Base-by-base conservation (phyloP, 1,284 basidiomycete species). In the Chiua sp. region DNA sequence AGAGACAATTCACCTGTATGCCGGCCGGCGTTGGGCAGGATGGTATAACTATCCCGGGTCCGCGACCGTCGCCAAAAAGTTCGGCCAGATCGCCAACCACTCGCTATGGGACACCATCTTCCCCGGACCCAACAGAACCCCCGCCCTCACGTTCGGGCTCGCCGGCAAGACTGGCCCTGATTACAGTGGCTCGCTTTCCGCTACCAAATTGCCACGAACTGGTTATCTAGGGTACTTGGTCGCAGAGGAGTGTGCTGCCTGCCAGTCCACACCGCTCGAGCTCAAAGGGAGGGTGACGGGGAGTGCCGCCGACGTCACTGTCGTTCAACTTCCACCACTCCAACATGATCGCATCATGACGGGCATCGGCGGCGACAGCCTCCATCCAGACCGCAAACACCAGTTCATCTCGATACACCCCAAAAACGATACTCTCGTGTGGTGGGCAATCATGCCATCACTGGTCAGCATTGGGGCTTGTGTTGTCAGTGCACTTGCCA, bases 41-140 rank as follows among this genome's bases (percentile, higher is more conserved):
- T 75, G 74, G 74, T 77, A 75, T 60, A 77, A 77, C 59, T 74
- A 75, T 46, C 65, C 74, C 5, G 75, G 74, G 20, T 47, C 65
- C 30, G 63, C 63, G 23, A 63, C 62, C 5, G 68, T 77, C 10
- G 75, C 68, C 44, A 71, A 64, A 55, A 60, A 53, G 18, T 77
- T 72, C 49, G 72, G 70, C 22, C 63, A 63, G 47, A 72, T 74
- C 59, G 71, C 73, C 12, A 32, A 60, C 22, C 63, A 62, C n/a
- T 59, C 55, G 10, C 20, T 68, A 1, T 74, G 75, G 73, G 69
- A 73, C 42, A 66, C 62, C 15, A 15, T 72, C 16, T 76, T 72
- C 26, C 73, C 71, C 7, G 73, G 72, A 18, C 60, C 60, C 52
- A 69, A 68, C 8, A 55, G 65, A 47, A 50, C 65, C 28, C 71